Conservation (phyloP, 1,284 basidiomycete species). For the Calocybe gambosa region DNA sequence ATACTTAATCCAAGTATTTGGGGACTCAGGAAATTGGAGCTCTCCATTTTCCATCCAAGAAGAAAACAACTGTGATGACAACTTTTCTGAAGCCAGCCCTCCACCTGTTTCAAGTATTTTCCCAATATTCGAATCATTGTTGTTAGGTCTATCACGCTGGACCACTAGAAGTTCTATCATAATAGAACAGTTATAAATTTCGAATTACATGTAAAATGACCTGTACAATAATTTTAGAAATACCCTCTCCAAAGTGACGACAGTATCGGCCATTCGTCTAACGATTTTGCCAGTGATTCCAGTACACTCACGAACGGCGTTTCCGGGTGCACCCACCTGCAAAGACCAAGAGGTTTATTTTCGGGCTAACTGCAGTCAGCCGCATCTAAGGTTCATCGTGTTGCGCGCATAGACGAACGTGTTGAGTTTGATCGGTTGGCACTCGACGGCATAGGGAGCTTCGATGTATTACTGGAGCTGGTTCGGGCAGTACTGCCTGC, state of each 20-base stretch:
- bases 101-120: background rate
- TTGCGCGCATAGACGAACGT: background rate
- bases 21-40: constrained; percentile 35
- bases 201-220: background rate
- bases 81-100: background rate
- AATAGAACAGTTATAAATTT: background rate
- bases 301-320: too few relatives aligned
- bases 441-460: constrained; percentile 13
- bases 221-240: background rate
- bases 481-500: background rate
- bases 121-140: background rate
- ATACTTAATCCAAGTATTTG: constrained; percentile 36
- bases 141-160: background rate
- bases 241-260: too few relatives aligned
- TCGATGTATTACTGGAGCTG: background rate
- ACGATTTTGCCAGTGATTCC: too few relatives aligned
- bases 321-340: too few relatives aligned
- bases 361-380: too few relatives aligned
- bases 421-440: constrained; percentile 8
- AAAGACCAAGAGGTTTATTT: too few relatives aligned
- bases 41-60: constrained; percentile 1
- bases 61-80: background rate
- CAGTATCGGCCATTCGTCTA: too few relatives aligned
- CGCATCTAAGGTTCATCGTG: too few relatives aligned
- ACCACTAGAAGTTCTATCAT: background rate